Base-by-base conservation (phyloP, 441 rosid genomes). In the Manihot esculenta region DNA sequence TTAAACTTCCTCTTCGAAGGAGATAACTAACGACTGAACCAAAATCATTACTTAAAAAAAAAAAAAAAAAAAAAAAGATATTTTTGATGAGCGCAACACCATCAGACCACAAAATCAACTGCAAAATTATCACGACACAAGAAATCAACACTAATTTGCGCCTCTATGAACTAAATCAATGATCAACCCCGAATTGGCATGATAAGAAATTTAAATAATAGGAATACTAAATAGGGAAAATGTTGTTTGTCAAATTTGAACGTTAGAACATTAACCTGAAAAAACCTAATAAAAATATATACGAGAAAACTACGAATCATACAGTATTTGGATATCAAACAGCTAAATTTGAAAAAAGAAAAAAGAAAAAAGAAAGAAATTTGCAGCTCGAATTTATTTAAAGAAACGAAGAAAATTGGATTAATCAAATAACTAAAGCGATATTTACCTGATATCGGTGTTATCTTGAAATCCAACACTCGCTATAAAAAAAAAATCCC, bases 381-480 rank as follows among this genome's bases (percentile, higher is more conserved):
- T 24, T 18, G 68, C 27, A 48, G 14, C 24, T 64, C 17, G 44
- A 64, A 26, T 42, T 62, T 62, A 62, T 42, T 26, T 4, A 2
- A 48, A 47, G 49, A 3, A 45, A 3, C 3, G n/a, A n/a, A 30
- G 33, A 20, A n/a, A 62, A 41, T 21, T 0, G 61, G 8, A 26
- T 14, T 57, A 62, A 20, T 21, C 50, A 20, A n/a, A 1, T 18
- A 27, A 65, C 10, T 12, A 66, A 30, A 12, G 26, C 9, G 30
- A n/a, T n/a, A 48, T 26, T n/a, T 66, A 65, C 69, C 69, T 49
- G 57, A 65, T 48, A 10, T 30, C 24, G 69, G 17, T n/a, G 20
- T n/a, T 35, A 50, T 1, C 47, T 33, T 50, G 4, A 66, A 66
- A 66, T 66, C 45, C 11, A 66, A 50, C 21, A 33, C 24, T n/a